Evolutionary conservation across 148 eudicot genomes (phyloP), one percentile per base, ranked within the genome.

Genomic region (Amaranthus cruentus): DNA sequence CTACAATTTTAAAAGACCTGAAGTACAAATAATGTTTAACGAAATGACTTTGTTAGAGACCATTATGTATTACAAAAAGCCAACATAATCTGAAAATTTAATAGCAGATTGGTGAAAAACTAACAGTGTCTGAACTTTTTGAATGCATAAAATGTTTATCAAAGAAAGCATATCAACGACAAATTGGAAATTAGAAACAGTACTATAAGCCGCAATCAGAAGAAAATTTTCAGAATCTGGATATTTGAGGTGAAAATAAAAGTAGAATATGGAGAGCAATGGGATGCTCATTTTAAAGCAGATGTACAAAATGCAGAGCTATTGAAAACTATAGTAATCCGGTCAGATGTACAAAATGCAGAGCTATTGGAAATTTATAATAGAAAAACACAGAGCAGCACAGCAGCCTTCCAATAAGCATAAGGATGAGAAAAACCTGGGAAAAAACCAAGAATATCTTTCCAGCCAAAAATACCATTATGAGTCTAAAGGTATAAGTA

Each of bases 101-200:
- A 58, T 57, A 49, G 47, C 0, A 48, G 38, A 28, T 14, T 49
- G 9, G 43, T 6, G 51, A 55, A 55, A 55, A 42, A 3, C 59
- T 6, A 62, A 4, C 28, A 62, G 4, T 14, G 49, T 18, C n/a
- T 5, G 43, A 73, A n/a, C 13, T 73, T 28, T 28, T 28, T 28
- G 38, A 28, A 28, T 28, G 38, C 38, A 28, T 28, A 28, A 55
- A 53, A 63, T 5, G 46, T 55, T 58, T 28, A 28, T 28, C 38
- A 6, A 57, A 59, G 46, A 58, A 71, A 57, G 66, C 57, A 72
- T 18, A 59, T 71, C 3, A 58, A 7, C 2, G 62, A 61, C 64
- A 61, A 21, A 18, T 46, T 21, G 64, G 64, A 21, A 21, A 61
- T 5, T 18, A 18, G 46, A 28, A 62, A 12, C 48, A 69, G 38